Evolutionary conservation across 2,329 filamentous ascomycete species (phyloP), one percentile per base, ranked within the genome.

Genomic region (Penicillium aurantiogriseum): DNA sequence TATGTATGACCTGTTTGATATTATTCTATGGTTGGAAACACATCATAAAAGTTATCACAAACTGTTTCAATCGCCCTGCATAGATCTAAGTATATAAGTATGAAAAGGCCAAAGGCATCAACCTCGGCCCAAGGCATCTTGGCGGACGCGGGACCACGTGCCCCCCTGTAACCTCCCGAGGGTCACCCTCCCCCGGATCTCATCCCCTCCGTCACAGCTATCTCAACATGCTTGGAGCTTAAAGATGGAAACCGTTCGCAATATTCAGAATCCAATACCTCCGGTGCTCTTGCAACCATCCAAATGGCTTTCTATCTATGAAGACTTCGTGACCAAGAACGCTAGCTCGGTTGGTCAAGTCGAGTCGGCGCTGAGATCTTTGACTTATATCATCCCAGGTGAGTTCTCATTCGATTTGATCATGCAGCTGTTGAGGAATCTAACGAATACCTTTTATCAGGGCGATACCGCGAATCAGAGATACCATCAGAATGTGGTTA

Each of bases 321-420:
- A 77, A 57, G 88, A 94, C 63, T 97, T 97, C 77, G 93, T 99
- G 79, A 89, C 90, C 61, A 94, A 93, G 78, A 99, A 99, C 74
- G 88, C 92, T 60, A 89, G 91, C 70, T 91, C 95, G 58, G 92
- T 99, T 52, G 91, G 91, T 49, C 92, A 96, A 79, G 93, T 99
- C 62, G 94, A 99, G 79, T 95, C 91, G 62, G 91, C 92, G 15
- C 79, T 99, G 70, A 87, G 94, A 39, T 96, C 92, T 29, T 79
- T 99, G 63, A 97, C 93, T 47, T 99, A 99, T 74, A 92, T 99
- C 64, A 94, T 97, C 49, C 94, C 93, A 57, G 92, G 89, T 73
- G 47, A 54, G 62, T 46, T 36, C 17, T 23, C 19, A 33, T 42
- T 51, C 25, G 40, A 25, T 25, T 17, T 36, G 11, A 25, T 21